phyloP scores from a whole-genome alignment of 176 grass and related monocot genomes.

The Triticum timopheevii region DNA sequence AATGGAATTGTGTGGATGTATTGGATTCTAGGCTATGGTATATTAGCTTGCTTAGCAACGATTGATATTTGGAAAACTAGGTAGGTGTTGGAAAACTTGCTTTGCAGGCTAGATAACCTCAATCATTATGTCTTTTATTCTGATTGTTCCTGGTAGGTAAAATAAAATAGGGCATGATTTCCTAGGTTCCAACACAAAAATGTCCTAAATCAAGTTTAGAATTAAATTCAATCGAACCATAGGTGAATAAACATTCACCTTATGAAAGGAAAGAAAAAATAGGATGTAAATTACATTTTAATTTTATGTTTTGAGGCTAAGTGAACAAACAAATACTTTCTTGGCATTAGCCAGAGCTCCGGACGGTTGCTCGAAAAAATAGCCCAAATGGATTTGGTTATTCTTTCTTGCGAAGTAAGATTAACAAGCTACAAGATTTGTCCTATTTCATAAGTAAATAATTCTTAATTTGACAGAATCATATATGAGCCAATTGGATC shows the following conservation, averaged over 20 bases:
- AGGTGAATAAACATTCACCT: not conserved
- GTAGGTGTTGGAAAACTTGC: not conserved
- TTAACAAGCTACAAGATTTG: not conserved
- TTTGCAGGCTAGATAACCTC: not conserved
- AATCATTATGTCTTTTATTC: not conserved
- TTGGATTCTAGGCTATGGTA: not conserved
- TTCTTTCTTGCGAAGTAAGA: not conserved
- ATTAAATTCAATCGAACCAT: not conserved
- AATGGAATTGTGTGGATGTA: not conserved
- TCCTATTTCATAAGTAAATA: not conserved
- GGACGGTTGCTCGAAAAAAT: not conserved
- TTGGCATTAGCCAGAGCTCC: not conserved
- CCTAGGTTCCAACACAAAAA: not conserved
- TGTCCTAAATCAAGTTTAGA: not conserved
- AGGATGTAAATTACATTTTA: not conserved
- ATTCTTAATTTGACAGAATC: not conserved
- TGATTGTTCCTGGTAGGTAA: not conserved
- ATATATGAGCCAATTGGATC: not conserved
- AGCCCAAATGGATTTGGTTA: not conserved
- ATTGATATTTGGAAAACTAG: not conserved
- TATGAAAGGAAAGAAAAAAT: not conserved
- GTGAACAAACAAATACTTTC: not conserved
- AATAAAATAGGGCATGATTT: not conserved
- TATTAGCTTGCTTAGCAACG: not conserved
- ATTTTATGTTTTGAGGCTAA: not conserved